These are phyloP conservation scores for Sclerotinia sclerotiorum DNA, from an alignment of 2,329 filamentous ascomycete species.

Conservation along the genomic window DNA sequence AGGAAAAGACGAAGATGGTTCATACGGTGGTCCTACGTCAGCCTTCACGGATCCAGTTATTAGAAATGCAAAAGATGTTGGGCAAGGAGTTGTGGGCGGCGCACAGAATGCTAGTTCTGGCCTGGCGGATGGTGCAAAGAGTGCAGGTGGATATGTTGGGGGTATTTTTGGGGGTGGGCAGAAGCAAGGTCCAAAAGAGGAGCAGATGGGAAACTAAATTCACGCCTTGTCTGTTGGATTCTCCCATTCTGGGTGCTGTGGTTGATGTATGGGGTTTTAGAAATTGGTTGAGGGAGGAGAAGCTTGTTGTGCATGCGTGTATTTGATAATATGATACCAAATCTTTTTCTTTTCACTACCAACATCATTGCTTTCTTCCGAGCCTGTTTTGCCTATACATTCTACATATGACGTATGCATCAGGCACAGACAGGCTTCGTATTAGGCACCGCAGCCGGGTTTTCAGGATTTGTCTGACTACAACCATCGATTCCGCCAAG, in stretches of 20 bases:
- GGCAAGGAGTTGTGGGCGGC: constrained; percentile 25
- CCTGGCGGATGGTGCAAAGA: constrained; percentile 26
- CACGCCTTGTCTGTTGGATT: background rate
- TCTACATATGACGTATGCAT: background rate
- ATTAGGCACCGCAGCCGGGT: constrained; percentile 36
- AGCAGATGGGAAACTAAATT: background rate
- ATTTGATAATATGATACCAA: constrained; percentile 6
- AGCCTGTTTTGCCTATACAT: no score
- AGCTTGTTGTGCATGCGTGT: background rate
- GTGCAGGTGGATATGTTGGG: constrained; percentile 25
- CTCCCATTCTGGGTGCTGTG: background rate
- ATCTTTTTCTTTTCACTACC: background rate
- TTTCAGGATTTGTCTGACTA: constrained; percentile 42
- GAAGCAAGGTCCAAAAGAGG: background rate
- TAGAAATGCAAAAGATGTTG: constrained; percentile 23
- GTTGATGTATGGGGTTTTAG: background rate
- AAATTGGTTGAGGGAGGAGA: background rate
- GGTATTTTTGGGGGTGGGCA: constrained; percentile 26
- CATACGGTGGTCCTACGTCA: constrained; percentile 41
- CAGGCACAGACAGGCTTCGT: constrained; percentile 37
- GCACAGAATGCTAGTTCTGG: constrained; percentile 25
- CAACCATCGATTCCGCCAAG: constrained; percentile 43
- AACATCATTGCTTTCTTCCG: background rate
- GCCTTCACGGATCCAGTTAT: constrained; percentile 19
- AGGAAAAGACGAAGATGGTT: constrained; percentile 61